Evolutionary conservation across 2,329 filamentous ascomycete species (phyloP), one percentile per base, ranked within the genome.

Genomic region (Claviceps sp.): DNA sequence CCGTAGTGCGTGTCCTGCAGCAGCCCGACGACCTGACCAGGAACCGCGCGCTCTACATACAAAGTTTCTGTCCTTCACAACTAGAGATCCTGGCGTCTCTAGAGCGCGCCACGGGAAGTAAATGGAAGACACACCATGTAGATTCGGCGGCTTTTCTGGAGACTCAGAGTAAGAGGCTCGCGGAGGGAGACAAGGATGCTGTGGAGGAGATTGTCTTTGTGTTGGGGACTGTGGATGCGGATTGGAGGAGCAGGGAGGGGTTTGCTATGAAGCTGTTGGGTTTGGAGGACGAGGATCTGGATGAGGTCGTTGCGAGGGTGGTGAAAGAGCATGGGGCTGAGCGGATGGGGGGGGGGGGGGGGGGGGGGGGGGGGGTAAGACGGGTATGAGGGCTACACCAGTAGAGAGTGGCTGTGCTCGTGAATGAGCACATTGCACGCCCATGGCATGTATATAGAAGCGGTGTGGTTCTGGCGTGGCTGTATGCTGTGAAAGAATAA

Each of bases 171-270:
- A 56, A 55, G 6, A 62, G 62, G 52, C 67, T 65, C n/a, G 65
- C 72, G 14, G 61, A 58, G 0, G 72, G 67, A 0, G 63, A 73
- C 37, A 56, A 54, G 16, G 61, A 61, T 1, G 68, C 70, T 0
- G 60, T 72, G 37, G 71, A 75, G 59, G 69, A 75, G 45, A 64
- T 76, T 55, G 74, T 76, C 2, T 77, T 74, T 55, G 73, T 72
- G 37, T 60, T 76, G 1, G 73, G 74, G 1, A 66, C 70, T 0
- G 54, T 75, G 0, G 69, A 76, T 45, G 72, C 73, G 0, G 70
- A 76, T 52, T 77, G 74, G 73, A 72, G 71, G 16, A 59, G 58
- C 50, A 65, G 67, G 38, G 63, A 68, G 2, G 71, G 65, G 0
- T 76, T 72, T 52, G 67, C 72, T 2, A 76, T 76, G 73, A 65